phyloP scores from a whole-genome alignment of 352 stramenopile species.

The Phytophthora colocasiae region DNA sequence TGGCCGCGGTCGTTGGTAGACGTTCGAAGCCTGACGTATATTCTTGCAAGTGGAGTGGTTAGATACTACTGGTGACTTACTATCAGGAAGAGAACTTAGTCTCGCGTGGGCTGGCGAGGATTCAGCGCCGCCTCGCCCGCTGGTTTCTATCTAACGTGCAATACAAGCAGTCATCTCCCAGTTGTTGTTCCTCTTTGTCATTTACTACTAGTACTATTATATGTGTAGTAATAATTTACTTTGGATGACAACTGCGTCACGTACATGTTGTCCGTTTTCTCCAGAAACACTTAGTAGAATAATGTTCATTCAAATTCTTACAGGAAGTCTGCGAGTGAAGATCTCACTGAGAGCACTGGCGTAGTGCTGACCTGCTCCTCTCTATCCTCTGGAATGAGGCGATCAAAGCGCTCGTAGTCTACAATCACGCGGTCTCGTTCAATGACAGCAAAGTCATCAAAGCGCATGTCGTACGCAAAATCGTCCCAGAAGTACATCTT shows the following conservation, averaged over 20 bases:
- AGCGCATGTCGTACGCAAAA: constrained; percentile 83
- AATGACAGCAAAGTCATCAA: constrained; percentile 80
- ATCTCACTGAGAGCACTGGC: constrained; percentile 27
- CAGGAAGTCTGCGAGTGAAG: constrained; percentile 21
- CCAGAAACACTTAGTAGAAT: not conserved
- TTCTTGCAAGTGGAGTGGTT: constrained; percentile 1
- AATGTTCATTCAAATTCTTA: constrained; percentile 13
- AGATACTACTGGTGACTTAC: not conserved
- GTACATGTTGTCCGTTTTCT: too few relatives aligned
- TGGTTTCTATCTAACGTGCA: constrained; percentile 24
- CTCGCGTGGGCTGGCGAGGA: constrained; percentile 12
- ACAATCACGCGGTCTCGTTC: constrained; percentile 70
- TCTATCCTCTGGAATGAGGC: constrained; percentile 46
- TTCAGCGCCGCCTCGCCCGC: constrained; percentile 8
- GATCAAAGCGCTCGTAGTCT: constrained; percentile 76
- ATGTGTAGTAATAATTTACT: too few relatives aligned
- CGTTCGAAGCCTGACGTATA: constrained; percentile 15
- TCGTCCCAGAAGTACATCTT: constrained; percentile 92
- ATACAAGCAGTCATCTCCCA: constrained; percentile 19
- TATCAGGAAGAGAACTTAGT: constrained; percentile 6
- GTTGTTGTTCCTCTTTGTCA: not conserved
- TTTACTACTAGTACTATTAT: too few relatives aligned
- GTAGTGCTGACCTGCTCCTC: constrained; percentile 37
- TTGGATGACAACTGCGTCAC: too few relatives aligned
- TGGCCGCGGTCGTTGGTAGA: constrained; percentile 65